Conservation (phyloP, 129 eudicot species). For the Tagetes patula region DNA sequence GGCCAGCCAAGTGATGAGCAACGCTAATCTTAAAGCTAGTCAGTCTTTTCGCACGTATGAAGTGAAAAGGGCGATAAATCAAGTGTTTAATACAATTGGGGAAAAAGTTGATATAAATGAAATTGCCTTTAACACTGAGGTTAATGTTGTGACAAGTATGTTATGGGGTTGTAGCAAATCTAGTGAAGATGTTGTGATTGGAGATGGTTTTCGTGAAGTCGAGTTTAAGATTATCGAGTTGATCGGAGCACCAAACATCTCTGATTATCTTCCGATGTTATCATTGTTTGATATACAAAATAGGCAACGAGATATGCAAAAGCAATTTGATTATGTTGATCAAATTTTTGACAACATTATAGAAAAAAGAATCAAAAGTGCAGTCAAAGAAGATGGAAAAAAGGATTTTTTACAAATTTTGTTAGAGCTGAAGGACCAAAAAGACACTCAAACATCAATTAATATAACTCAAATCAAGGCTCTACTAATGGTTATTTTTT, state of each 20-base stretch:
- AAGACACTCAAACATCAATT: neutral
- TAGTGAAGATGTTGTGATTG: neutral
- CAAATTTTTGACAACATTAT: neutral
- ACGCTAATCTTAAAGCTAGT: neutral
- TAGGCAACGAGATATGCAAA: neutral
- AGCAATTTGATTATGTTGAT: neutral
- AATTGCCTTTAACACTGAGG: too few species aligned
- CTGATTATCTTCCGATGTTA: neutral
- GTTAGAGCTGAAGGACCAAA: slow-evolving; percentile 1
- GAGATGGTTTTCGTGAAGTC: neutral
- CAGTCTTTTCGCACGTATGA: neutral
- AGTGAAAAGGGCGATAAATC: neutral
- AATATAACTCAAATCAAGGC: neutral
- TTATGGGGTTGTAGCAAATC: neutral
- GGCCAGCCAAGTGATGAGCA: slow-evolving; percentile 1
- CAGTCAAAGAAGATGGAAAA: neutral
- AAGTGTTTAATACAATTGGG: neutral
- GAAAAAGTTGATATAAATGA: neutral
- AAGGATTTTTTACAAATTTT: slow-evolving; percentile 6
- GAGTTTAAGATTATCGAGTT: neutral
- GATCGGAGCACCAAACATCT: neutral
- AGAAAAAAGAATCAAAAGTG: neutral
- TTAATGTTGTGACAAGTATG: too few species aligned
- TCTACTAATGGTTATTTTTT: neutral
- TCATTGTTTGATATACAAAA: slow-evolving; percentile 2